Conservation (phyloP, 208 protist genomes). For the Trypanosoma avium region DNA sequence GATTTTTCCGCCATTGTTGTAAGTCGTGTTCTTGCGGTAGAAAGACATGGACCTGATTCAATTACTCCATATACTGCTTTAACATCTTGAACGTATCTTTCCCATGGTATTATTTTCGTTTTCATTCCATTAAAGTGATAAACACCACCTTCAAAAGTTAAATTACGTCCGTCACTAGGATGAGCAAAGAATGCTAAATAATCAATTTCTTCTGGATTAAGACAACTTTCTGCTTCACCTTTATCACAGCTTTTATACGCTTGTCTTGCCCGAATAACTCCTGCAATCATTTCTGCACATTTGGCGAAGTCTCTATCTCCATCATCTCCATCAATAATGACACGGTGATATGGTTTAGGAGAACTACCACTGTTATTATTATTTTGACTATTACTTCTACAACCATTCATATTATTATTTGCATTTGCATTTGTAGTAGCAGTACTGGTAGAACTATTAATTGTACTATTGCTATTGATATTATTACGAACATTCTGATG, state of each 20-base stretch:
- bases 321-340: conserved; percentile 79
- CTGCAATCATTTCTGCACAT: conserved; percentile 71
- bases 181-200: conserved; percentile 1
- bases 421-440: background rate
- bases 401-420: background rate
- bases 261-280: conserved; percentile 58
- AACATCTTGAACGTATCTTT: conserved; percentile 71
- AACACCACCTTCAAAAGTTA: conserved; percentile 40
- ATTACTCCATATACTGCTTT: conserved; percentile 63
- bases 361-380: background rate
- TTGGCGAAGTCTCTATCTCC: conserved; percentile 77
- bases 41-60: conserved; percentile 86
- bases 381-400: background rate
- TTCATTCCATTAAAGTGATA: conserved; percentile 62
- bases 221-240: conserved; percentile 45
- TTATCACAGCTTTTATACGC: conserved; percentile 76
- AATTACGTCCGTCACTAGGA: background rate
- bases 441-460: background rate
- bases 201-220: conserved; percentile 37
- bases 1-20: conserved; percentile 80
- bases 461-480: background rate
- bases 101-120: conserved; percentile 71
- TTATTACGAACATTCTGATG: background rate
- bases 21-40: conserved; percentile 69
- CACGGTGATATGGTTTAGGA: conserved; percentile 48